Evolutionary conservation across 2,329 filamentous ascomycete genomes (phyloP).

Genomic region (Fusarium haematococcum): DNA sequence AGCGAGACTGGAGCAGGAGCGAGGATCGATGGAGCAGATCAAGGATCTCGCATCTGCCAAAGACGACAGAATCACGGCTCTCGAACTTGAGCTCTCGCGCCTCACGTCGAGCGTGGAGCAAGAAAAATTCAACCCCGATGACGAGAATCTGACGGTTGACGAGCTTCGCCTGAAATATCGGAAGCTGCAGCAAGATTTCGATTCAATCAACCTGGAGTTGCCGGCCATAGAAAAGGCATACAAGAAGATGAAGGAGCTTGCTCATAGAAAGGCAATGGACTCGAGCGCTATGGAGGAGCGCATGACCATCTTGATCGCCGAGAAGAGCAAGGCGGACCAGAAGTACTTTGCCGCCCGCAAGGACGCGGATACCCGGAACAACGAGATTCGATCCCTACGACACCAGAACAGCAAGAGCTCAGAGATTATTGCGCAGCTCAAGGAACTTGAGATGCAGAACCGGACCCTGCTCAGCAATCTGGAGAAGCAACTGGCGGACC

Average conservation of each 20-base stretch:
- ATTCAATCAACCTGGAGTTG: conserved; percentile 87
- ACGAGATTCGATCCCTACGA: conserved; percentile 82
- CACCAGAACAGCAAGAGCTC: conserved; percentile 89
- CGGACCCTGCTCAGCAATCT: conserved; percentile 82
- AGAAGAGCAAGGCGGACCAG: conserved; percentile 97
- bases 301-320: conserved; percentile 77
- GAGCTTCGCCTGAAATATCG: conserved; percentile 80
- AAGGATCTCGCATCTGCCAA: conserved; percentile 84
- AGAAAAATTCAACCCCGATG: conserved; percentile 57
- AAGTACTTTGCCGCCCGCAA: conserved; percentile 98
- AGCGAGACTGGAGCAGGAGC: conserved; percentile 81
- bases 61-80: conserved; percentile 80
- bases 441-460: conserved; percentile 86
- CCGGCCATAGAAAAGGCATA: conserved; percentile 91
- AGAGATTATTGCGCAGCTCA: conserved; percentile 92
- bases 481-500: conserved; percentile 89
- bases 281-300: conserved; percentile 82
- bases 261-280: conserved; percentile 88
- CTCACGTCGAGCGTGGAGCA: conserved; percentile 65
- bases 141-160: conserved; percentile 73
- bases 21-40: conserved; percentile 75
- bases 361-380: conserved; percentile 85
- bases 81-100: conserved; percentile 86
- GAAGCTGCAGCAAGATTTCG: conserved; percentile 82
- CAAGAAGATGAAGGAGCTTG: conserved; percentile 86